Evolutionary conservation across 163 green algal genomes (phyloP), one percentile per base, ranked within the genome.

Genomic region (Chloromonas sp.): DNA sequence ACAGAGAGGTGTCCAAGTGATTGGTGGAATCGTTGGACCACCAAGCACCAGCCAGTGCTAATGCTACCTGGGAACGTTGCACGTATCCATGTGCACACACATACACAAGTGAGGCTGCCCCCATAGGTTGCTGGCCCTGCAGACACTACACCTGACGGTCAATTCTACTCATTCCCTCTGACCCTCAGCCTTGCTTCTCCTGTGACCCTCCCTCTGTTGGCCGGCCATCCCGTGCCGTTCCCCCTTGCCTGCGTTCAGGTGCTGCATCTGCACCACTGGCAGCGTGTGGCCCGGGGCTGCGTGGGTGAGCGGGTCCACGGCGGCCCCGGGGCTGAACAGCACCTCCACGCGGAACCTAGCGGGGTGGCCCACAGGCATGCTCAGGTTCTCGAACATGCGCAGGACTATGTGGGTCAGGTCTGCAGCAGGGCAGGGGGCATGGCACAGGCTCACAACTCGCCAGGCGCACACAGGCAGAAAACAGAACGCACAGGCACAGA

Each of bases 321-420:
- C 87, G 0, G 94, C 94, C 0, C 94, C 94, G 57, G 94, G 91
- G 82, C 86, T 93, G 90, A 97, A 96, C 79, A 94, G 88, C 36
- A 97, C 70, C 87, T 97, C 92, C 14, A 97, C 90, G 1, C 92
- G 82, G 88, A 97, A 97, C 57, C 94, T 89, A 11, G 89, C 83
- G 11, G 92, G 91, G 59, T 82, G 86, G 71, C 89, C 85, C 60
- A 93, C 83, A 0, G 91, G 87, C 15, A 90, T 86, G 78, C 90
- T 83, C 79, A 93, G 95, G 87, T 97, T 96, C 78, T 98, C 96
- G 88, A 96, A 98, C 92, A 98, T 96, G 70, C 95, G 89, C 79
- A 98, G 92, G 14, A 98, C 95, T 79, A 98, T 93, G 86, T 98
- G 96, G 0, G 96, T 97, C 81, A 98, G 91, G 91, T 98, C 36